Base-by-base conservation (phyloP, 768 basidiomycete genomes). In the Xanthoconium purpureum region DNA sequence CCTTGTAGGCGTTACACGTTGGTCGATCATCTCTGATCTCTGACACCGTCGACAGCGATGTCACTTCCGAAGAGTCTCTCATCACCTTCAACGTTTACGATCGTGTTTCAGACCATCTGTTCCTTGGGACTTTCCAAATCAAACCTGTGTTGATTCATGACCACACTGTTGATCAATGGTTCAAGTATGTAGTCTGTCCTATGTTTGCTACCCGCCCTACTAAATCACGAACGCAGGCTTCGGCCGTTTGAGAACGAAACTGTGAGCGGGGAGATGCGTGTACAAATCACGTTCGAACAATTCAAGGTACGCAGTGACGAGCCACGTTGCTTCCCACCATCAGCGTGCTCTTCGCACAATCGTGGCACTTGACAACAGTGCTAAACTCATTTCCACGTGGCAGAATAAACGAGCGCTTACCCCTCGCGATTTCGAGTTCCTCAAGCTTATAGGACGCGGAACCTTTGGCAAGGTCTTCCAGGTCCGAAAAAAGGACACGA, bases 391-490 rank as follows among this genome's bases (percentile, higher is more conserved):
- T 53, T 60, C 54, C 63, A 61, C 59, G 53, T 62, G 62, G 50
- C 70, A 93, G 91, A 89, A 84, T 46, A 93, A 90, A 76, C 85
- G 86, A 44, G 84, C 90, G 6, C 82, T 98, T 48, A 89, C 85
- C n/a, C 94, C 95, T 32, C 86, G 90, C 68, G 96, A 98, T 70
- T 99, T 99, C 66, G 96, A 98, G 69, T 97, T 98, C 76, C 85
- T 99, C 67, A 97, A 97, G 73, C 89, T 99, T 55, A 98, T 99
- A 74, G 97, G 97, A 55, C 87, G 94, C 47, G 97, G 97, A 2
- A 98, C 97, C 0, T 99, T 99, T 71, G 97, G 95, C 47, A 91
- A 94, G 52, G 97, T 99, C 18, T 98, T 98, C 80, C 97, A 99
- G 73, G 97, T 99, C 47, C 91, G 97, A 58, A 99, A 99, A 77